Percentiles rank a stretch among this genome's conserved stretches.
Evolutionary conservation across 2,329 filamentous ascomycete species (phyloP).

Genomic region (Akanthomyces uredinophilus): DNA sequence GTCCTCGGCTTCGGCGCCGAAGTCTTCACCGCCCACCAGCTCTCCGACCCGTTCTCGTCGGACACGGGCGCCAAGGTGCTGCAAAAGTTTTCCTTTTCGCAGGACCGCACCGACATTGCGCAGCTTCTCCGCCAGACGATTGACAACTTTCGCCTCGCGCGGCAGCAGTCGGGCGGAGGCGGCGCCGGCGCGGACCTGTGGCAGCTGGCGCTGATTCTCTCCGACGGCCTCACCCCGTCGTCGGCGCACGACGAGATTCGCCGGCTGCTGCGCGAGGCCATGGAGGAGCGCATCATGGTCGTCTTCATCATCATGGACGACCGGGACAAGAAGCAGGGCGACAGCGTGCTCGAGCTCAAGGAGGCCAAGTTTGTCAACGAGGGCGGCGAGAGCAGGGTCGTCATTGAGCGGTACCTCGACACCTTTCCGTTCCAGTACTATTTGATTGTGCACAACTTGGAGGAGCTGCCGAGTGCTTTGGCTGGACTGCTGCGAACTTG

Average conservation of each 20-base stretch:
- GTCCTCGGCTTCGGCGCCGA: slow-evolving; percentile 84
- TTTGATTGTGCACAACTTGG: slow-evolving; percentile 84
- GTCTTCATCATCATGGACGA: slow-evolving; percentile 96
- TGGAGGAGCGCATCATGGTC: slow-evolving; percentile 94
- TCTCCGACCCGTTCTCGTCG: slow-evolving; percentile 73
- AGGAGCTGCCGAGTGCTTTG: slow-evolving; percentile 83
- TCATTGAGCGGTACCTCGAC: slow-evolving; percentile 88
- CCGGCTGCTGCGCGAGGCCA: slow-evolving; percentile 76
- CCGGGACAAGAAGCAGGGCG: slow-evolving; percentile 40
- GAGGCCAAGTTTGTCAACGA: slow-evolving; percentile 77
- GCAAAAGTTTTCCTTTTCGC: slow-evolving; percentile 77
- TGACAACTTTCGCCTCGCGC: slow-evolving; percentile 72
- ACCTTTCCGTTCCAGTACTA: slow-evolving; percentile 97
- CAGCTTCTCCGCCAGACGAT: slow-evolving; percentile 73
- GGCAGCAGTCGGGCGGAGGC: slow-evolving; percentile 49
- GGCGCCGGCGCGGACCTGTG: slow-evolving; percentile 67
- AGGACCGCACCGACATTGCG: slow-evolving; percentile 80
- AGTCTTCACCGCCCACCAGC: slow-evolving; percentile 79
- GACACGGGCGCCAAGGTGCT: slow-evolving; percentile 76
- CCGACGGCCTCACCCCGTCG: slow-evolving; percentile 84
- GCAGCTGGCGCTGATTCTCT: slow-evolving; percentile 91
- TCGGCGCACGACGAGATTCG: slow-evolving; percentile 76
- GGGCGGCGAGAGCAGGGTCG: slow-evolving; percentile 59
- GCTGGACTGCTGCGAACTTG: slow-evolving; percentile 87
- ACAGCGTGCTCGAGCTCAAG: slow-evolving; percentile 81